Conservation (phyloP, 257 asterid genomes). For the Plantago major region DNA sequence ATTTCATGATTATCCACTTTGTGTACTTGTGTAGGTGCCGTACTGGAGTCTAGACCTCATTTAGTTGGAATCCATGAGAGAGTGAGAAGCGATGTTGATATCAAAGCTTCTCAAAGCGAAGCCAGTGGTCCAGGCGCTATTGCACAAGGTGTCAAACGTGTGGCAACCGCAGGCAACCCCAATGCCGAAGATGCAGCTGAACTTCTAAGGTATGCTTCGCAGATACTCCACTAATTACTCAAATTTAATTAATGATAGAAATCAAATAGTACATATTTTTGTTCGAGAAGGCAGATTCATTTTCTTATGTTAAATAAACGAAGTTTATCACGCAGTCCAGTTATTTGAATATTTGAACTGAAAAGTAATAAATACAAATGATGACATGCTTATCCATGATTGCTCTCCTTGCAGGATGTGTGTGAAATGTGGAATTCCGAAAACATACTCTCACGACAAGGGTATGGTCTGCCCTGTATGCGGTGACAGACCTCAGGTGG, state of each 20-base stretch:
- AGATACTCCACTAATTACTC: not conserved
- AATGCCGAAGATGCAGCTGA: constrained; percentile 81
- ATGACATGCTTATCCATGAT: not conserved
- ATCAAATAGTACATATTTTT: no score
- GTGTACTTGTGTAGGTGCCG: constrained; percentile 50
- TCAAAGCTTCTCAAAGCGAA: constrained; percentile 33
- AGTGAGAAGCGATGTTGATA: constrained; percentile 79
- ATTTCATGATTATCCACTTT: not conserved
- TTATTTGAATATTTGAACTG: not conserved
- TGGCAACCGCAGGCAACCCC: constrained; percentile 58
- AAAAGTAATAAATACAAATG: not conserved
- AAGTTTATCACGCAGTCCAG: not conserved
- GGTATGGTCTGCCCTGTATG: constrained; percentile 89
- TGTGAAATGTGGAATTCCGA: constrained; percentile 74
- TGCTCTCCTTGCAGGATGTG: constrained; percentile 58
- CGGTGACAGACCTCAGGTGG: constrained; percentile 54
- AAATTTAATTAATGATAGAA: not conserved
- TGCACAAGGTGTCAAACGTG: constrained; percentile 55
- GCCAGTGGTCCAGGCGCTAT: constrained; percentile 25
- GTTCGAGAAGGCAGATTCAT: no score
- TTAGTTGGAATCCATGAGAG: constrained; percentile 86
- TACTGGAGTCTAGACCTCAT: constrained; percentile 78
- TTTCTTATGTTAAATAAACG: not conserved
- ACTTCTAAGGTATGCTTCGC: constrained; percentile 58
- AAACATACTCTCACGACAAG: constrained; percentile 57